Base-by-base conservation (phyloP, 345 rosid species). In the Cardamine chenopodiifolia region DNA sequence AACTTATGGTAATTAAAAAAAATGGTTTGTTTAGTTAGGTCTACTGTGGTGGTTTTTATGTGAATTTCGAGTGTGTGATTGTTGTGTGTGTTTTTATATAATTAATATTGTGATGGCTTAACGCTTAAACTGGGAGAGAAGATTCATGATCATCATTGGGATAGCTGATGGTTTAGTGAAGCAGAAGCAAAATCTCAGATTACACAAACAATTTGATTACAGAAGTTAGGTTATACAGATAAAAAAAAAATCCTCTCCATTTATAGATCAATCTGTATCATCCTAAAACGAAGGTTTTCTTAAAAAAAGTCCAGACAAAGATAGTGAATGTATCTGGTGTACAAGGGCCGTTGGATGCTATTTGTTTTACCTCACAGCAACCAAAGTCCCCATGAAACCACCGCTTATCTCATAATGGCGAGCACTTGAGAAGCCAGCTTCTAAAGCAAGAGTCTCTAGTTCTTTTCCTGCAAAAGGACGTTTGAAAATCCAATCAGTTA, bases 361-460 rank as follows among this genome's bases (percentile, higher is more conserved):
- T 53, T 68, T 8, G 54, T 68, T 68, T 84, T 84, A 82, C 5
- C 88, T 88, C 14, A 81, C 83, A 52, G 90, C 90, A 11, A 88
- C 95, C 26, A 94, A 84, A 78, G 84, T 88, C 25, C 93, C 97
- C 96, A 94, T 87, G 74, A 91, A 79, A 64, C 98, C 91, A 67
- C 93, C 91, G 20, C 89, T 75, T 47, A 88, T 83, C 85, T 81
- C 95, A 23, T 85, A 91, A 82, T 87, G 87, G 62, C 50, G 72
- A 20, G 93, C 92, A 37, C 72, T 68, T 47, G 90, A 88, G 85
- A 91, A 94, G 67, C 97, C 93, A 67, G 84, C 83, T 64, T 88
- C 86, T 23, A 86, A 44, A 70, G 96, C 97, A 28, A 87, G 91
- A 60, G 79, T 76, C 86, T 91, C 98, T 75, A 87, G 80, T 82